Conservation (phyloP, 179 eudicot genomes). For the Gypsophila paniculata region DNA sequence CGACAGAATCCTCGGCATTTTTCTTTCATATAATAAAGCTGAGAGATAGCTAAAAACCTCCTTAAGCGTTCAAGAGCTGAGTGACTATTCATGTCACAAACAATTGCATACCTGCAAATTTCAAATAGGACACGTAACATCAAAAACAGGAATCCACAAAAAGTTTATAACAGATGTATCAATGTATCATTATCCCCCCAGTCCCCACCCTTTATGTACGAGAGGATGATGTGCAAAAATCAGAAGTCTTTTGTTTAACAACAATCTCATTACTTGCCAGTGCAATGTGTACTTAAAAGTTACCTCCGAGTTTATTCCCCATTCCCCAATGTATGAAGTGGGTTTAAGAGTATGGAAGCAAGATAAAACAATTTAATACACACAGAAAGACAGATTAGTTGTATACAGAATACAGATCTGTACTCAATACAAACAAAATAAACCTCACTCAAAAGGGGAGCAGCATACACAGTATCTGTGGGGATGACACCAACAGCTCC, state of each 20-base stretch:
- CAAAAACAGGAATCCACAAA: background rate
- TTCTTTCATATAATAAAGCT: background rate
- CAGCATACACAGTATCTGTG: conserved; percentile 81
- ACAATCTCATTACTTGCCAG: background rate
- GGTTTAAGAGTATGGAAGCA: background rate
- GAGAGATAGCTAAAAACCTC: conserved; percentile 42
- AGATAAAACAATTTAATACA: background rate
- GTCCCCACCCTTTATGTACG: background rate
- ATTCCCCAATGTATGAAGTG: background rate
- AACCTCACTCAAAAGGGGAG: conserved; percentile 1
- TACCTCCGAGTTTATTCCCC: background rate
- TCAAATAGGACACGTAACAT: background rate
- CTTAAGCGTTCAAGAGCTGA: conserved; percentile 80
- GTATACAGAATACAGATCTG: background rate
- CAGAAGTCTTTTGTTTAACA: background rate
- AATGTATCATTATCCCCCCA: background rate
- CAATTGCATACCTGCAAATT: conserved; percentile 69
- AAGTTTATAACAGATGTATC: background rate
- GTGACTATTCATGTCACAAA: conserved; percentile 60
- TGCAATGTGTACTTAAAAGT: background rate
- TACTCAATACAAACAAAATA: background rate
- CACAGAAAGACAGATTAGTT: background rate
- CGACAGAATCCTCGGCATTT: background rate
- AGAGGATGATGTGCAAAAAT: background rate
- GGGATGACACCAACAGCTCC: conserved; percentile 98